Evolutionary conservation across 2,329 filamentous ascomycete species (phyloP), one percentile per base, ranked within the genome.

Genomic region (Ascochyta pisi): DNA sequence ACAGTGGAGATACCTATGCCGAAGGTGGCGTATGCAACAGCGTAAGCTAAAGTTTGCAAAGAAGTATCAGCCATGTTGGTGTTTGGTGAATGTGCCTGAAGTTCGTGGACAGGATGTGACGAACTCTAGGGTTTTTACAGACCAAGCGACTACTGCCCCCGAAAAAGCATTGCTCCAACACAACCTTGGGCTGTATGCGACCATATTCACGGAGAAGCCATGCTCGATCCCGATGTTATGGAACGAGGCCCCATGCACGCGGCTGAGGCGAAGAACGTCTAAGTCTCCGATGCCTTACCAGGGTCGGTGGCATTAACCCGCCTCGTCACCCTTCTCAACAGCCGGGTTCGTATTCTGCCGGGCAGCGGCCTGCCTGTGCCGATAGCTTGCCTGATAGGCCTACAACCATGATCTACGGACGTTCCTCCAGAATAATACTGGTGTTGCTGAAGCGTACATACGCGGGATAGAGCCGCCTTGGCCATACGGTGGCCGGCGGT

Each of bases 31-130:
- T 62, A 63, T 2, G 60, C 57, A 12, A 66, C 53, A 26, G 52
- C 63, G 42, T 68, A 68, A 34, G 64, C 60, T 22, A 62, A 12
- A n/a, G 61, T 55, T 44, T 64, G 65, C 19, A 65, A 42, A 23
- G 54, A 61, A 23, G 57, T 29, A n/a, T 58, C 31, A 22, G 31
- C 43, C 62, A 66, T 65, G 3, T 27, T 29, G 13, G 9, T 29
- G 23, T 19, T 16, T 42, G 23, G 39, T 29, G 4, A 9, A n/a
- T 29, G 6, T 16, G 35, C 16, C 8, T 23, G 10, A 23, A 23
- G 24, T 8, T 15, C 24, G 6, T 16, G 24, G n/a, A 15, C 5
- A 19, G 24, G 10, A 13, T 9, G 9, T 29, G 15, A 27, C 24
- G 19, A 29, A 29, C 13, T 26, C 15, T 12, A 8, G 24, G 24